Evolutionary conservation across 208 protist species (phyloP), one percentile per base, ranked within the genome.

Genomic region (Borovskyia barvae): DNA sequence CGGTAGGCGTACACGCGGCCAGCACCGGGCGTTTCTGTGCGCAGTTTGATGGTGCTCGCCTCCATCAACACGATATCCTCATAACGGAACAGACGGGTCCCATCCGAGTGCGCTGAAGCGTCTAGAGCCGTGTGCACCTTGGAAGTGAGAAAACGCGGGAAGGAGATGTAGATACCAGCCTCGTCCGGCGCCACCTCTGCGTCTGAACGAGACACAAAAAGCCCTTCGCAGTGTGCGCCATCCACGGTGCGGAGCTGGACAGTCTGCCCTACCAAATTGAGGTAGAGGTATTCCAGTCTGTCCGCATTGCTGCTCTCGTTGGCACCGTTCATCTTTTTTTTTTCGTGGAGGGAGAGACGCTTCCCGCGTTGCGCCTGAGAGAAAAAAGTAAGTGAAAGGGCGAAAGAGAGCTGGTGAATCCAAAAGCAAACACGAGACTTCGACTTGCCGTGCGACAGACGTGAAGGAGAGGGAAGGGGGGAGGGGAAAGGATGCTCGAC

Each of bases 221-320:
- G 60, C 11, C 90, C 90, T 51, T 96, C 87, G 25, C 78, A 56
- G 49, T 82, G 47, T 8, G 76, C 61, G 26, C 87, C 87, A 57
- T 94, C 87, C 25, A 91, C 54, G 17, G 84, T 79, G 66, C 85
- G 76, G 6, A 93, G 72, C 54, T 80, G 70, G 26, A 96, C 85
- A 37, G 86, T 54, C 54, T 94, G 82, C 9, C 90, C 90, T 1
- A 96, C 81, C 40, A 96, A 47, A 71, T 94, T 96, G 30, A 93
- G 77, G 74, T 86, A 96, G 19, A 94, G 72, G 71, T 88, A 96
- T 54, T 92, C 78, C 22, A 96, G 73, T 35, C 90, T 82, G 40
- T 92, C 80, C 12, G 47, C 70, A 59, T 92, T 93, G 46, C 75
- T 80, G 67, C 83, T 95, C 47, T 70, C 66, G 29, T 83, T 61